These are phyloP conservation scores for Nannochloropsis gaditana DNA, from an alignment of 108 stramenopile species.

Conservation along the genomic window DNA sequence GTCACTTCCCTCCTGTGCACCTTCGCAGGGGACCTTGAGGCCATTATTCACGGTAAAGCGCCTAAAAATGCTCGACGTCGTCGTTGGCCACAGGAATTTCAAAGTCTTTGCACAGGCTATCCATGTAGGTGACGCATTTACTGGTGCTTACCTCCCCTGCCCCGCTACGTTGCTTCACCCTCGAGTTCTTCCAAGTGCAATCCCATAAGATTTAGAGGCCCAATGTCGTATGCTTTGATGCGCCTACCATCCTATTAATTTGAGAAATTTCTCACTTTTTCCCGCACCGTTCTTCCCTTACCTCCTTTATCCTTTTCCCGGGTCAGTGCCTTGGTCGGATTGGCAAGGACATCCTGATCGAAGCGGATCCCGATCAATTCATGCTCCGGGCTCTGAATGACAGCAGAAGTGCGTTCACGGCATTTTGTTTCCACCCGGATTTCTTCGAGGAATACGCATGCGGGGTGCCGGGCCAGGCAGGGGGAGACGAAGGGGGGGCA, in stretches of 20 bases:
- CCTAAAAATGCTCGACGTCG: background rate
- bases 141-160: background rate
- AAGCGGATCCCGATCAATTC: constrained; percentile 41
- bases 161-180: background rate
- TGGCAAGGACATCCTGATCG: constrained; percentile 48
- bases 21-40: background rate
- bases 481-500: background rate
- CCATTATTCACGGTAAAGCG: background rate
- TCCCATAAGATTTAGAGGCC: no score
- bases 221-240: no score
- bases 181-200: no score
- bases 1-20: background rate
- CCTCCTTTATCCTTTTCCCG: background rate
- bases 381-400: constrained; percentile 50
- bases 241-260: no score
- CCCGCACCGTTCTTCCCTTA: background rate
- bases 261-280: no score
- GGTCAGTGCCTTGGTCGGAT: background rate
- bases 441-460: constrained; percentile 41
- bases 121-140: background rate
- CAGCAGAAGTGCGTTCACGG: constrained; percentile 39
- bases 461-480: constrained; percentile 8
- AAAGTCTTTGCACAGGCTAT: constrained; percentile 16
- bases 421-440: constrained; percentile 39
- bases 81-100: background rate